phyloP scores from a whole-genome alignment of 208 protist genomes.

The Trypanosoma lewisi region DNA sequence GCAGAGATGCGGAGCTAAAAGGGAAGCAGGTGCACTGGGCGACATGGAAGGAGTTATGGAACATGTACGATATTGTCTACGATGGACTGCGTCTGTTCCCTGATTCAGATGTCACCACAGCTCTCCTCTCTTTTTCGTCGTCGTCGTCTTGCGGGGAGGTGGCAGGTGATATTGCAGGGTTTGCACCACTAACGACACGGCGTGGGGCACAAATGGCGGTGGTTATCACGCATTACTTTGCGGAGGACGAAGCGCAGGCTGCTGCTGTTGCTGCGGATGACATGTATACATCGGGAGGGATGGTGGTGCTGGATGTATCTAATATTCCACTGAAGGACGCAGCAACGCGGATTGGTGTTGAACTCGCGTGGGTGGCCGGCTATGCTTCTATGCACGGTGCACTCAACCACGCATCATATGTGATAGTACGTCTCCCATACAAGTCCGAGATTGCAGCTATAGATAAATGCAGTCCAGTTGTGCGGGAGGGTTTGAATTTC shows the following conservation, averaged over 20 bases:
- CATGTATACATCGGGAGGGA: background rate
- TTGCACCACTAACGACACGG: slow-evolving; percentile 29
- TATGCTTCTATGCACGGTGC: slow-evolving; percentile 49
- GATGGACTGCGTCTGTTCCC: slow-evolving; percentile 74
- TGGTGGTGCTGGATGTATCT: slow-evolving; percentile 63
- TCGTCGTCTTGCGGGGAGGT: background rate
- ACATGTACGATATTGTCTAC: slow-evolving; percentile 81
- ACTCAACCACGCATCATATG: slow-evolving; percentile 25
- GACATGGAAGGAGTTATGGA: slow-evolving; percentile 85
- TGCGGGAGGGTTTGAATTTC: slow-evolving; percentile 51
- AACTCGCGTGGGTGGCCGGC: slow-evolving; percentile 61
- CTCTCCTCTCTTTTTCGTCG: slow-evolving; percentile 11
- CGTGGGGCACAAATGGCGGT: slow-evolving; percentile 32
- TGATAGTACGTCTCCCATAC: slow-evolving; percentile 72
- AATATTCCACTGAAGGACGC: slow-evolving; percentile 30
- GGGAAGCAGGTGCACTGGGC: slow-evolving; percentile 20
- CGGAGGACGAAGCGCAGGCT: slow-evolving; percentile 3
- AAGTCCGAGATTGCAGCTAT: background rate
- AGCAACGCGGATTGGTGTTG: slow-evolving; percentile 34
- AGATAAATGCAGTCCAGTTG: slow-evolving; percentile 10
- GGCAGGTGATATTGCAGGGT: slow-evolving; percentile 14
- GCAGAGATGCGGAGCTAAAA: background rate
- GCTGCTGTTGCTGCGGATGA: background rate
- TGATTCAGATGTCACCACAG: background rate
- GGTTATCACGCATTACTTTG: slow-evolving; percentile 68